phyloP scores from a whole-genome alignment of 2,329 filamentous ascomycete species.

The Trichoderma afroharzianum region DNA sequence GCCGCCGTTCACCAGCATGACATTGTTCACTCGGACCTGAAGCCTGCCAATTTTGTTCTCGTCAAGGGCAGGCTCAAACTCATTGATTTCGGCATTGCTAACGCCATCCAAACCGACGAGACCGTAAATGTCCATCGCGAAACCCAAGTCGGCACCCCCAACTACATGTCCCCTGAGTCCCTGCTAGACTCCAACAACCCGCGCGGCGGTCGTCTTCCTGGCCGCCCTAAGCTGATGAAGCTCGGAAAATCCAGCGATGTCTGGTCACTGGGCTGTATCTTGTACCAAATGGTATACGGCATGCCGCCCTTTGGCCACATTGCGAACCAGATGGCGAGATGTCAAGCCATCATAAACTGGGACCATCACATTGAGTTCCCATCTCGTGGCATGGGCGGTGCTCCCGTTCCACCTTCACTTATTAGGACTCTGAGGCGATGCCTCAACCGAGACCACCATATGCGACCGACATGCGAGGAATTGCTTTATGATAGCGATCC shows the following conservation, averaged over 20 bases:
- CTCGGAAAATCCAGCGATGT: conserved; percentile 94
- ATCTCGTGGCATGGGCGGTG: conserved; percentile 62
- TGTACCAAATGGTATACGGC: conserved; percentile 99
- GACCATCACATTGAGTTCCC: conserved; percentile 71
- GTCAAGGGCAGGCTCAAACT: conserved; percentile 88
- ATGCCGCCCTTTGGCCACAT: conserved; percentile 93
- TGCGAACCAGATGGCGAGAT: conserved; percentile 77
- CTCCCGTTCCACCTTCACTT: conserved; percentile 55
- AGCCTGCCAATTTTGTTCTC: conserved; percentile 94
- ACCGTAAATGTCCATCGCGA: conserved; percentile 98
- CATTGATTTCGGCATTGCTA: conserved; percentile 98
- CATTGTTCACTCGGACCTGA: conserved; percentile 94
- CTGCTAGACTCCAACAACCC: conserved; percentile 79
- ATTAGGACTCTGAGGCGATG: conserved; percentile 61
- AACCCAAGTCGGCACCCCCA: conserved; percentile 90
- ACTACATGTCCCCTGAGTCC: conserved; percentile 97
- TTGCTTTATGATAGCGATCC: conserved; percentile 57
- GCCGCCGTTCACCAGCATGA: conserved; percentile 83
- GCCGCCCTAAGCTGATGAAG: conserved; percentile 76
- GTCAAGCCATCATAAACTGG: conserved; percentile 81
- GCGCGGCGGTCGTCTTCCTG: conserved; percentile 41
- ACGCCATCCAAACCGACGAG: conserved; percentile 91
- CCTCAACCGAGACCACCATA: conserved; percentile 58
- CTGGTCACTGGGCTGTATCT: conserved; percentile 92
- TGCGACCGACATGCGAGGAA: conserved; percentile 61